Percentiles rank a stretch among this genome's conserved stretches.
phyloP scores from a whole-genome alignment of 805 yeast species.

The Starmerella apicola region DNA sequence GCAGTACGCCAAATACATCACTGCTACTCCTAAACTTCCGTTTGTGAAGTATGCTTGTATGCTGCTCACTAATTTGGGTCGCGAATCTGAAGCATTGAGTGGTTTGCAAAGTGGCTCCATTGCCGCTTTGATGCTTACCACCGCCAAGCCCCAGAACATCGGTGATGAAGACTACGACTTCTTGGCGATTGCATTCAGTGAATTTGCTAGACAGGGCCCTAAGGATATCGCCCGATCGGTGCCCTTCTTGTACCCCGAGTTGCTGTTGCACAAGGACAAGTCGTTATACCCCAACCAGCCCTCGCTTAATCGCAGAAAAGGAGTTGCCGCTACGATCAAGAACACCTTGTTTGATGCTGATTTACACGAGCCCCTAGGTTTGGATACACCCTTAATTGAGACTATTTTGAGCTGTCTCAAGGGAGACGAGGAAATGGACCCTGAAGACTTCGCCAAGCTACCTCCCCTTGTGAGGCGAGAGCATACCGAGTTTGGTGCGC shows the following conservation, averaged over 20 bases:
- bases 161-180: constrained; percentile 66
- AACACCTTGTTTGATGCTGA: constrained; percentile 74
- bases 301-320: constrained; percentile 70
- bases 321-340: constrained; percentile 85
- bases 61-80: constrained; percentile 73
- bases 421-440: constrained; percentile 60
- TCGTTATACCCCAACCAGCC: background rate
- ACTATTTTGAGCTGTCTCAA: constrained; percentile 69
- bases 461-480: constrained; percentile 57
- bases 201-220: constrained; percentile 54
- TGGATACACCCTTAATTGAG: constrained; percentile 59
- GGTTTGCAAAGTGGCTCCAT: constrained; percentile 49
- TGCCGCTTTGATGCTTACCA: constrained; percentile 51
- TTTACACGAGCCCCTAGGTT: constrained; percentile 49
- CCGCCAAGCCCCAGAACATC: constrained; percentile 34
- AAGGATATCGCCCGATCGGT: constrained; percentile 43
- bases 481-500: constrained; percentile 50
- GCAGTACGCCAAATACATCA: constrained; percentile 48
- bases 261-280: constrained; percentile 44
- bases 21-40: constrained; percentile 29
- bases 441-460: constrained; percentile 73
- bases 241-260: constrained; percentile 68
- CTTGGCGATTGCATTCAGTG: constrained; percentile 79
- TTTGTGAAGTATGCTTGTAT: constrained; percentile 39
- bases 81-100: constrained; percentile 49